Evolutionary conservation across 2,329 filamentous ascomycete species (phyloP), one percentile per base, ranked within the genome.

Genomic region (Calycina marina): DNA sequence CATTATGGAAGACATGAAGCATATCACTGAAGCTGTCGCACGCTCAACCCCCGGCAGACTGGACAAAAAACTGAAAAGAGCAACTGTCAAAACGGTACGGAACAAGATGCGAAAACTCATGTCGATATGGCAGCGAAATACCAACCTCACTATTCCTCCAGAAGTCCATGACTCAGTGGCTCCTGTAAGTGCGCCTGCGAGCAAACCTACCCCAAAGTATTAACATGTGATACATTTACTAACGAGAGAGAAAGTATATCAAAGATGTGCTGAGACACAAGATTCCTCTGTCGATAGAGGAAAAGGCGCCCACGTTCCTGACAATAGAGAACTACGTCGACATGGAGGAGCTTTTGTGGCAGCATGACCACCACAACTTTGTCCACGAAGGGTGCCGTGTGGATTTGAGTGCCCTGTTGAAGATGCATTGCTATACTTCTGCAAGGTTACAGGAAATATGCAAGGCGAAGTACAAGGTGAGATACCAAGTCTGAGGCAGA

Each of bases 371-470:
- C 31, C 22, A 40, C 28, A 40, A 42, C 13, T 42, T 38, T 13
- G 22, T 35, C 14, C 14, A 40, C 26, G 25, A 42, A 40, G 25
- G 25, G 25, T 42, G 17, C 29, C 26, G 28, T 38, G 16, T 42
- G 18, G 28, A 42, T 37, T 37, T 36, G 15, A 42, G 35, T 38
- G 14, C 28, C 28, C 14, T 42, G 11, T 38, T 42, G 6, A 42
- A 42, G 33, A 35, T 42, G 12, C 16, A 42, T 36, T 40, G 18
- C 25, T 40, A 42, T 42, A 40, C 28, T 37, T 36, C 18, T 36
- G 25, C 16, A 39, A 40, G 33, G 33, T 30, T 40, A 39, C 13
- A 39, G 13, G 39, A 40, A 36, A 40, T 39, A 42, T 42, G 13
- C 16, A 34, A 42, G 30, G 32, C 28, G 16, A 38, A 5, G 28